A percentile compares a stretch with the other conserved stretches of the same genome.
These are phyloP conservation scores for Vanderwaltozyma tropicalis DNA, from an alignment of 805 yeast genomes.

Conservation along the genomic window DNA sequence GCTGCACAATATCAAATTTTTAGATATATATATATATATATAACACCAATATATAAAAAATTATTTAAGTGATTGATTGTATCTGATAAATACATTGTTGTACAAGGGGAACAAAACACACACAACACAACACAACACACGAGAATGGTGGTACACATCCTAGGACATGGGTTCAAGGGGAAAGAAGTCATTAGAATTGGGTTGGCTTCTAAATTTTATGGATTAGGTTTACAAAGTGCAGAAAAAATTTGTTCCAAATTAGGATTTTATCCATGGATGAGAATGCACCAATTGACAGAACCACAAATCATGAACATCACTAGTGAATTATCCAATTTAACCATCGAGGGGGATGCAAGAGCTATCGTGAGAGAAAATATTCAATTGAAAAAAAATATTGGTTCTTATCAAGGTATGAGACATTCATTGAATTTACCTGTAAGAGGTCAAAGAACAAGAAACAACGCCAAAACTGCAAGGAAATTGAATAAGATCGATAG, in stretches of 20 bases:
- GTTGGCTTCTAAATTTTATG: constrained; percentile 72
- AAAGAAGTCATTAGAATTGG: constrained; percentile 40
- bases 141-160: constrained; percentile 41
- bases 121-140: background rate
- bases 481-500: constrained; percentile 72
- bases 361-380: constrained; percentile 73
- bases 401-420: constrained; percentile 80
- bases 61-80: no score
- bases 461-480: constrained; percentile 84
- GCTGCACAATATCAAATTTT: no score
- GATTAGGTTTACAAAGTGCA: constrained; percentile 71
- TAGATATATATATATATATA: no score
- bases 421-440: constrained; percentile 79
- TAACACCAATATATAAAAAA: no score
- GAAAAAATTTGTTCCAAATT: constrained; percentile 71
- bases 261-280: constrained; percentile 87
- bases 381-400: constrained; percentile 64
- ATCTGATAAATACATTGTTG: no score
- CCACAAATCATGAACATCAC: constrained; percentile 78
- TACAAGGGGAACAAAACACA: no score
- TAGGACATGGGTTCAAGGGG: constrained; percentile 43
- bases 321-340: constrained; percentile 73
- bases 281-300: constrained; percentile 86
- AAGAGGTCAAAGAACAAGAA: constrained; percentile 84
- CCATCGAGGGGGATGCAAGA: constrained; percentile 71